Evolutionary conservation across 139 green algal genomes (phyloP), one percentile per base, ranked within the genome.

Genomic region (Pseudopediastrum boryanum): DNA sequence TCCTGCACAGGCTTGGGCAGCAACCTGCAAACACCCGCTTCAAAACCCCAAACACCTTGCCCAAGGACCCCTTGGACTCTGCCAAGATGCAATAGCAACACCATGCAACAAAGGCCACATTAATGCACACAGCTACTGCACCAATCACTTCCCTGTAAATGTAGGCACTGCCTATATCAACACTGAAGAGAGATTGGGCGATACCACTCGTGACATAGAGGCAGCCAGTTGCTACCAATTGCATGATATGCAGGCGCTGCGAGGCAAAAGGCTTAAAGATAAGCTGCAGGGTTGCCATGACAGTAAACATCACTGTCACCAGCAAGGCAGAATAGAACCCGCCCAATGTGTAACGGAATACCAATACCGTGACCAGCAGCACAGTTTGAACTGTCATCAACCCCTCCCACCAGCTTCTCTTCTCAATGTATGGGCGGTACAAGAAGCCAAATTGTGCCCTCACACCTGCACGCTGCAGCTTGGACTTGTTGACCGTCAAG

Each of bases 281-380:
- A 33, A 68, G 31, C 61, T 42, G 61, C 61, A 68, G 7, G 33
- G 43, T 35, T 23, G 43, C 19, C 6, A 39, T 27, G 12, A 44
- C 12, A 3, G 19, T 35, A 13, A 68, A 41, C 7, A 68, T 12
- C 13, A 68, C n/a, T 19, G 31, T 68, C 29, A 68, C 33, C 64
- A 72, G 64, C 64, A 72, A n/a, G 39, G 29, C 25, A 21, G 52
- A 10, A 9, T 54, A 23, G n/a, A n/a, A 72, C 36, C 35, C 64
- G 64, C 64, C 64, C 25, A 56, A n/a, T 39, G 35, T 52, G 2
- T 25, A 23, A 4, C 39, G 39, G 54, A 72, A 72, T 41, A 72
- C 64, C 21, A n/a, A 52, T 3, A 72, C 64, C 39, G 35, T n/a
- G 39, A 72, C 64, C 19, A 72, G 64, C 64, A 54, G 39, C n/a